These are phyloP conservation scores for Tolypocladium capitatum DNA, from an alignment of 2,329 filamentous ascomycete genomes.

Conservation along the genomic window DNA sequence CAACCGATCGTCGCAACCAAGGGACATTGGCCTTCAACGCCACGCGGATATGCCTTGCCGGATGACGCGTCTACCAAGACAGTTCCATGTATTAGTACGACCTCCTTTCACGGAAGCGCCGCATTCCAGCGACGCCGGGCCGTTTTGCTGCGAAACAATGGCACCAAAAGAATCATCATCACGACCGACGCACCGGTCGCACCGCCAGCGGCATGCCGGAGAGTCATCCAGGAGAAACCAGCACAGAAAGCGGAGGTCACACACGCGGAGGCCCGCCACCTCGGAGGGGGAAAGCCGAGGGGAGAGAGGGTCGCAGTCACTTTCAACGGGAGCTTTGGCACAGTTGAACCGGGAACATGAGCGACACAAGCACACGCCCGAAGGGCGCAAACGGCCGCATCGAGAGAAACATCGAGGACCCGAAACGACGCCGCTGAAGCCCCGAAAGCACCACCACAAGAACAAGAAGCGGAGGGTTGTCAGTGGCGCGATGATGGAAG, in stretches of 20 bases:
- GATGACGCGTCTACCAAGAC: not conserved
- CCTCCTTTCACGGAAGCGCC: not conserved
- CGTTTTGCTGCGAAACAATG: conserved; percentile 14
- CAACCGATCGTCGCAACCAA: conserved; percentile 7
- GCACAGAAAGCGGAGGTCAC: conserved; percentile 22
- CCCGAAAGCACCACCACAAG: conserved; percentile 22
- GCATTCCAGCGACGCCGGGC: conserved; percentile 12
- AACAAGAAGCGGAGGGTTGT: conserved; percentile 48
- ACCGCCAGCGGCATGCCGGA: conserved; percentile 13
- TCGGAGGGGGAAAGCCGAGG: conserved; percentile 19
- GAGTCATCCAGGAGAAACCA: conserved; percentile 19
- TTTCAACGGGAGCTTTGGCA: conserved; percentile 46
- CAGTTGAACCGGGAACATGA: conserved; percentile 50
- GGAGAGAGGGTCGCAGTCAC: conserved; percentile 13
- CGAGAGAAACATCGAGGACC: conserved; percentile 3
- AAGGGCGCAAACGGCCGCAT: conserved; percentile 14
- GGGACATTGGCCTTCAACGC: not conserved
- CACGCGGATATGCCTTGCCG: not conserved
- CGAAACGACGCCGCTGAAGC: conserved; percentile 8
- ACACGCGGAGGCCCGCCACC: conserved; percentile 17
- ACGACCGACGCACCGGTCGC: conserved; percentile 15
- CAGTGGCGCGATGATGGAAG: conserved; percentile 56
- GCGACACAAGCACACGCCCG: conserved; percentile 32
- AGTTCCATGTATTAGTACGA: conserved; percentile 1
- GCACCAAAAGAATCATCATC: conserved; percentile 19